Percentiles rank a stretch among this genome's conserved stretches.
Evolutionary conservation across 768 basidiomycete species (phyloP).

Genomic region (Suillus lakei): DNA sequence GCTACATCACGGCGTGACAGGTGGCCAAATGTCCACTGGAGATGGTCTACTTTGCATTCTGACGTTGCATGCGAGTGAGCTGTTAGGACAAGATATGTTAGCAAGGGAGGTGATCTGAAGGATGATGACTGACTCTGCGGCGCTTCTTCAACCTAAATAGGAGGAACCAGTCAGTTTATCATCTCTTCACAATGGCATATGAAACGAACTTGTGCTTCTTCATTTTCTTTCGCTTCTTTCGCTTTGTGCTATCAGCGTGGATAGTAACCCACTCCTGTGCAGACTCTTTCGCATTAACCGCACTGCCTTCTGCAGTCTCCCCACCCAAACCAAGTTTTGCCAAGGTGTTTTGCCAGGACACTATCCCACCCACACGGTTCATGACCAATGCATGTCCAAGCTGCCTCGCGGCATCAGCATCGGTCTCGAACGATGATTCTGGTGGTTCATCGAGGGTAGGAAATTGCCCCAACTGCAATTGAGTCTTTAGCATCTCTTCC

Average conservation of each 20-base stretch:
- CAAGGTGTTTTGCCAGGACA: constrained; percentile 73
- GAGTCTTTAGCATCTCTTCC: constrained; percentile 31
- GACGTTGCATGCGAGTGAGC: constrained; percentile 49
- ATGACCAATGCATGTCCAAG: constrained; percentile 77
- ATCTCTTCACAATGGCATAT: constrained; percentile 7
- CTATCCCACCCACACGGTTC: constrained; percentile 61
- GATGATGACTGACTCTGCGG: constrained; percentile 65
- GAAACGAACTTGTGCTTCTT: constrained; percentile 90
- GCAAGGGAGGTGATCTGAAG: constrained; percentile 3
- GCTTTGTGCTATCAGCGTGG: constrained; percentile 79
- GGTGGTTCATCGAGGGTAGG: constrained; percentile 46
- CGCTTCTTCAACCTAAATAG: constrained; percentile 81
- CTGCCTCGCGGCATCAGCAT: constrained; percentile 80
- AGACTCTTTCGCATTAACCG: constrained; percentile 55
- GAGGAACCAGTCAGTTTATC: constrained; percentile 7
- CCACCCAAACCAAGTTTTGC: constrained; percentile 65
- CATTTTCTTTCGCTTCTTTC: constrained; percentile 93
- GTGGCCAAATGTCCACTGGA: neutral
- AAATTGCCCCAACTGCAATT: constrained; percentile 29
- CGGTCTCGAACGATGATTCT: constrained; percentile 66
- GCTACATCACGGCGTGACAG: constrained; percentile 1
- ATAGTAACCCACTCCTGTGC: constrained; percentile 68
- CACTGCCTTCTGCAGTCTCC: constrained; percentile 51
- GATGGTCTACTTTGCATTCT: constrained; percentile 30
- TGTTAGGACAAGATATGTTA: constrained; percentile 29